These are phyloP conservation scores for Lepraria neglecta DNA, from an alignment of 495 filamentous ascomycete genomes.

Conservation along the genomic window DNA sequence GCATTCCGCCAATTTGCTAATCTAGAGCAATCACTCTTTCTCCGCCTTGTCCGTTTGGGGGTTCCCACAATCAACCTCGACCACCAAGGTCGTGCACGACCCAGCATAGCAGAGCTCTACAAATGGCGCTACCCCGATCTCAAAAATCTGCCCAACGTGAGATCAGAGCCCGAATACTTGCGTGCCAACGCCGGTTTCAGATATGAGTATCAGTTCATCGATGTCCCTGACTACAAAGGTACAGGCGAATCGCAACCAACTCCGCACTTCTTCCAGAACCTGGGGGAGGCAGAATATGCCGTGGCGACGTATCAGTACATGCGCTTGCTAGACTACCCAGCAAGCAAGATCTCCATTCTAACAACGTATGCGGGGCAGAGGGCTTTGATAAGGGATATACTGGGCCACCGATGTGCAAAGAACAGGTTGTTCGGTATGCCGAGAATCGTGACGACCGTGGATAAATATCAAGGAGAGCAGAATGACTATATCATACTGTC, in stretches of 20 bases:
- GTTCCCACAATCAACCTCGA: slow-evolving; percentile 87
- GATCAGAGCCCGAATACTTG: slow-evolving; percentile 61
- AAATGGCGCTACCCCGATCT: slow-evolving; percentile 86
- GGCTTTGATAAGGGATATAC: slow-evolving; percentile 82
- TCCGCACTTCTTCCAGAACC: slow-evolving; percentile 96
- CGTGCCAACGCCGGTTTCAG: slow-evolving; percentile 85
- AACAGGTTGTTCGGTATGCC: slow-evolving; percentile 86
- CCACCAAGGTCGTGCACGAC: slow-evolving; percentile 82
- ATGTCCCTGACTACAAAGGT: slow-evolving; percentile 91
- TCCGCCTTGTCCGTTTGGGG: slow-evolving; percentile 79
- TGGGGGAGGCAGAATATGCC: slow-evolving; percentile 94
- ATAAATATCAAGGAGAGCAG: slow-evolving; percentile 98
- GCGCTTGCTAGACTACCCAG: slow-evolving; percentile 94
- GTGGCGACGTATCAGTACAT: slow-evolving; percentile 97
- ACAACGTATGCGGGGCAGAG: slow-evolving; percentile 94
- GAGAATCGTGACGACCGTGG: slow-evolving; percentile 85
- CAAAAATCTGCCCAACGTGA: slow-evolving; percentile 69
- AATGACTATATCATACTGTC: slow-evolving; percentile 94
- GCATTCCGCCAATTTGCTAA: slow-evolving; percentile 96
- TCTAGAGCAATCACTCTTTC: slow-evolving; percentile 91
- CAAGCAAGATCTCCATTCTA: slow-evolving; percentile 80
- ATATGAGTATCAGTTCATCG: slow-evolving; percentile 95
- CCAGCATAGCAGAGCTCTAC: slow-evolving; percentile 83
- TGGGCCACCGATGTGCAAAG: slow-evolving; percentile 75
- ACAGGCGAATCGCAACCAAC: slow-evolving; percentile 80